phyloP scores from a whole-genome alignment of 2,329 filamentous ascomycete species.

The Nemania sp. region DNA sequence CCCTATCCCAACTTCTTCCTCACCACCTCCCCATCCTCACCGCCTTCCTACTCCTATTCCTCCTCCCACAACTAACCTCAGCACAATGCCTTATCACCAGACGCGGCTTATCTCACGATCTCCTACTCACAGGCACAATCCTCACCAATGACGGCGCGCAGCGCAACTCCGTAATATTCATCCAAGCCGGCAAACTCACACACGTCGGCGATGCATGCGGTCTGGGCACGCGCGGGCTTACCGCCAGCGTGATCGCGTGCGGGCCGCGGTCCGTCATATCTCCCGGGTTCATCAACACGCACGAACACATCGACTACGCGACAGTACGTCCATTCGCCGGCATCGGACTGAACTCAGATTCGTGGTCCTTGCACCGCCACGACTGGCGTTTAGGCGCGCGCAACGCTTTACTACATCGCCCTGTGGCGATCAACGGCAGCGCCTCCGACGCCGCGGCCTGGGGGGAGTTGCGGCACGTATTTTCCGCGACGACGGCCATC shows the following conservation, averaged over 20 bases:
- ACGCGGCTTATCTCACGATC: conserved; percentile 20
- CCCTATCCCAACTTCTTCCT: neutral
- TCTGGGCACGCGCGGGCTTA: neutral
- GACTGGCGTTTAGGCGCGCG: conserved; percentile 37
- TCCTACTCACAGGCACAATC: conserved; percentile 47
- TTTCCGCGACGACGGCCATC: conserved; percentile 39
- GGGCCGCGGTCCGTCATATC: conserved; percentile 32
- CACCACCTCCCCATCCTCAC: neutral
- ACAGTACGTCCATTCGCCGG: conserved; percentile 33
- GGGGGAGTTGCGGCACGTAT: conserved; percentile 38
- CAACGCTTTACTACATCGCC: conserved; percentile 26
- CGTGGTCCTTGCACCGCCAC: conserved; percentile 30
- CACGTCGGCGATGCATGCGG: conserved; percentile 25
- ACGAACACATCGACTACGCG: conserved; percentile 37
- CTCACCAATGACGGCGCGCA: conserved; percentile 40
- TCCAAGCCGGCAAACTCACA: conserved; percentile 33
- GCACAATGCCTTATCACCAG: conserved; percentile 22
- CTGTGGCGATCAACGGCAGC: conserved; percentile 31
- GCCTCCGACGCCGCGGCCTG: conserved; percentile 28
- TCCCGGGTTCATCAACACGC: conserved; percentile 38
- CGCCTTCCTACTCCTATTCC: neutral
- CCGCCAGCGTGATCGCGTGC: conserved; percentile 32
- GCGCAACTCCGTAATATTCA: conserved; percentile 30
- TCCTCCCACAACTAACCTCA: conserved; percentile 6
- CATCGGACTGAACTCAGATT: conserved; percentile 28